Base-by-base conservation (phyloP, 108 stramenopile genomes). In the Skeletonema grethae region DNA sequence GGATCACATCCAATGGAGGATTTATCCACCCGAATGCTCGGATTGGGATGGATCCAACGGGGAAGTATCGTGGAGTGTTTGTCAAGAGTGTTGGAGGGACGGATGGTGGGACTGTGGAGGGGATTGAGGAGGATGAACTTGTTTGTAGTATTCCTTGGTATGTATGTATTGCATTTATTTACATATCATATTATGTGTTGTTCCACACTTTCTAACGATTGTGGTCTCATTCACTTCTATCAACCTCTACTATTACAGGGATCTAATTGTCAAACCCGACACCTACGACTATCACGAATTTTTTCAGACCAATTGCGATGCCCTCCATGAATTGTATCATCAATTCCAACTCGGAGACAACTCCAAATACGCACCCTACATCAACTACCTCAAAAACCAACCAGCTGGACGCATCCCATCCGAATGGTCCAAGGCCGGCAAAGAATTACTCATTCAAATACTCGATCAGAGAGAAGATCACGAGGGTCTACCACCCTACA, bases 291-390 rank as follows among this genome's bases (percentile, higher is more conserved):
- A 18, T 18, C 1, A 34, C 32, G 2, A 18, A 48, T 11, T 7
- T 18, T 3, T n/a, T 6, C 6, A n/a, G 0, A 16, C n/a, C 46
- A 48, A 48, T 16, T 48, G 46, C 6, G 46, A 48, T 18, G 61
- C 68, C 29, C 18, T 70, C 8, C 69, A 63, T 20, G 79, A 80
- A 70, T 39, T 76, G 7, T 45, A 80, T 13, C 45, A 57, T 29
- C 79, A 80, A 70, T 80, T 80, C 46, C 56, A 61, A 32, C 59
- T 79, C 3, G 88, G 86, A 10, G 78, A 86, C 12, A 20, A 77
- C 64, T 86, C 85, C 36, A 69, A 73, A 22, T 89, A 79, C 53
- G 89, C 82, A 11, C 93, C 90, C 22, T 95, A 89, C 41, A 64
- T 84, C 32, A 77, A 85, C 7, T 95, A 92, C 65, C 74, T 95